Conservation (phyloP, 257 asterid genomes). For the Solanum peruvianum region DNA sequence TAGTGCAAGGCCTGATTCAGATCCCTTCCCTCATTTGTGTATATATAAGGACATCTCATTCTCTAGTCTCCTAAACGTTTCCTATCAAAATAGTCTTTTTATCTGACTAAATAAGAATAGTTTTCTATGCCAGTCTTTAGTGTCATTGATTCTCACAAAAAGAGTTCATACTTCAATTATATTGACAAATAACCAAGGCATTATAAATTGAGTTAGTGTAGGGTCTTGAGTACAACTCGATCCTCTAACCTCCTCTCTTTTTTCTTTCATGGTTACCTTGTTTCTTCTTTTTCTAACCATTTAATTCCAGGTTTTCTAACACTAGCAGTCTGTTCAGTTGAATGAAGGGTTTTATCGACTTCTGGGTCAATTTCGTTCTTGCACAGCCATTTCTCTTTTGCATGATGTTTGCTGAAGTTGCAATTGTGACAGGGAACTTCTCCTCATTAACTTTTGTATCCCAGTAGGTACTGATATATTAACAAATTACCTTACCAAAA, state of each 20-base stretch:
- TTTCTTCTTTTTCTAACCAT: background rate
- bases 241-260: background rate
- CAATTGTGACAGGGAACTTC: background rate
- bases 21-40: background rate
- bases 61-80: background rate
- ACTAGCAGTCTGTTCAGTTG: background rate
- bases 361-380: background rate
- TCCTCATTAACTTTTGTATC: background rate
- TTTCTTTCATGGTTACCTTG: background rate
- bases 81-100: background rate
- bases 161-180: background rate
- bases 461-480: background rate
- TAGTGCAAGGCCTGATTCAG: background rate
- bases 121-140: background rate
- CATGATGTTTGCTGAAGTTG: background rate
- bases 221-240: background rate
- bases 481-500: background rate
- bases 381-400: background rate
- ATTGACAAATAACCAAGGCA: background rate
- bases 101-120: background rate
- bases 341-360: background rate
- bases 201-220: background rate
- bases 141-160: background rate
- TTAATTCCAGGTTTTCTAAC: background rate
- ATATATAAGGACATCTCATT: background rate